A percentile compares a stretch with the other conserved stretches of the same genome.
These are phyloP conservation scores for Flaveria floridana DNA, from an alignment of 140 eudicot species.

Conservation along the genomic window DNA sequence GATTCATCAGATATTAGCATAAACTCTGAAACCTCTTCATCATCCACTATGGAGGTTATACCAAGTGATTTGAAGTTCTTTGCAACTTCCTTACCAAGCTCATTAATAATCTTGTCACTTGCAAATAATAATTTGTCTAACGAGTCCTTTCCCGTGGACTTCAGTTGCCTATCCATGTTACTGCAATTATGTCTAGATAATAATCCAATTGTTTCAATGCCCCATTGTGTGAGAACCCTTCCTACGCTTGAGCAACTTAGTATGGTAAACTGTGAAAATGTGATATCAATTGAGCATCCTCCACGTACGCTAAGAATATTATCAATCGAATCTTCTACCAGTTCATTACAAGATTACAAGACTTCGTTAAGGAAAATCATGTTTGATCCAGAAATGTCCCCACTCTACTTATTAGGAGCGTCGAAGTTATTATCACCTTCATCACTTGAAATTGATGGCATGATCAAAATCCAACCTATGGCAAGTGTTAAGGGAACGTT, in stretches of 20 bases:
- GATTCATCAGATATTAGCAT: background rate
- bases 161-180: slow-evolving; percentile 3
- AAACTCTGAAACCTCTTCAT: background rate
- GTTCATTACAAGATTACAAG: background rate
- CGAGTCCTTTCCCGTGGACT: slow-evolving; percentile 18
- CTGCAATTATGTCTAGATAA: background rate
- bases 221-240: slow-evolving; percentile 11
- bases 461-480: slow-evolving; percentile 20
- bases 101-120: slow-evolving; percentile 23
- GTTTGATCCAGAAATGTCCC: slow-evolving; percentile 14
- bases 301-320: background rate
- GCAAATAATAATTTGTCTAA: slow-evolving; percentile 13
- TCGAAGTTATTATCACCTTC: background rate
- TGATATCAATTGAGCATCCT: slow-evolving; percentile 15
- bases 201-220: slow-evolving; percentile 14
- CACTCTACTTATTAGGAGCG: background rate
- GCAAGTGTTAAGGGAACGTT: background rate
- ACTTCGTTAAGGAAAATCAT: background rate
- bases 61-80: background rate
- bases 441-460: slow-evolving; percentile 9
- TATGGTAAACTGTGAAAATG: background rate
- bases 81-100: slow-evolving; percentile 5
- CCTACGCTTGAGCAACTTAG: background rate
- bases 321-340: background rate
- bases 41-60: background rate